phyloP scores from a whole-genome alignment of 2,329 filamentous ascomycete species.

The Stachybotrys echinatus region DNA sequence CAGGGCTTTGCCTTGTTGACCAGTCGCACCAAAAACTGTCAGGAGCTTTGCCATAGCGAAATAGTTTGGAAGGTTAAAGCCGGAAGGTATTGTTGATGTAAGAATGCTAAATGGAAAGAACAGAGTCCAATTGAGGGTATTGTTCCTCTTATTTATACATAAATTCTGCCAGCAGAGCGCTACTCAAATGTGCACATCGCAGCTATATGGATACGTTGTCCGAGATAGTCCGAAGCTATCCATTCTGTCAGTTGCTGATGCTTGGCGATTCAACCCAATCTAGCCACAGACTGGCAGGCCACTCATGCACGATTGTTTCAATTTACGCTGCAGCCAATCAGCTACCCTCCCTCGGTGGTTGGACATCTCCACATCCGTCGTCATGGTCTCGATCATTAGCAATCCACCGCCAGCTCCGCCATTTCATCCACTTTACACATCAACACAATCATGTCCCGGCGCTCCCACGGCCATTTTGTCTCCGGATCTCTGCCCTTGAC shows the following conservation, averaged over 20 bases:
- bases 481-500: too few relatives aligned
- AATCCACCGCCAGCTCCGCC: background rate
- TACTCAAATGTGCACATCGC: too few relatives aligned
- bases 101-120: background rate
- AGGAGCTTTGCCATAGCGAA: slow-evolving; percentile 1
- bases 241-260: background rate
- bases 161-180: too few relatives aligned
- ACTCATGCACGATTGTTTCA: background rate
- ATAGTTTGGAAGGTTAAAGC: background rate
- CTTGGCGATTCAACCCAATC: background rate
- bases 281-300: background rate
- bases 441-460: background rate
- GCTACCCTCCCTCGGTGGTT: background rate
- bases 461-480: too few relatives aligned
- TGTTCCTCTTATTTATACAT: too few relatives aligned
- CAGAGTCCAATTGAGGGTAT: too few relatives aligned
- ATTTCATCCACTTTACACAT: background rate
- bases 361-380: background rate
- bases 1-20: slow-evolving; percentile 1
- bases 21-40: slow-evolving; percentile 3
- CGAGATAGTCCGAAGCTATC: too few relatives aligned
- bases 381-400: background rate
- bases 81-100: background rate
- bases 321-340: background rate
- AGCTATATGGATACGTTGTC: too few relatives aligned